Evolutionary conservation across 768 basidiomycete species (phyloP).

Genomic region (Boletus huronensis): DNA sequence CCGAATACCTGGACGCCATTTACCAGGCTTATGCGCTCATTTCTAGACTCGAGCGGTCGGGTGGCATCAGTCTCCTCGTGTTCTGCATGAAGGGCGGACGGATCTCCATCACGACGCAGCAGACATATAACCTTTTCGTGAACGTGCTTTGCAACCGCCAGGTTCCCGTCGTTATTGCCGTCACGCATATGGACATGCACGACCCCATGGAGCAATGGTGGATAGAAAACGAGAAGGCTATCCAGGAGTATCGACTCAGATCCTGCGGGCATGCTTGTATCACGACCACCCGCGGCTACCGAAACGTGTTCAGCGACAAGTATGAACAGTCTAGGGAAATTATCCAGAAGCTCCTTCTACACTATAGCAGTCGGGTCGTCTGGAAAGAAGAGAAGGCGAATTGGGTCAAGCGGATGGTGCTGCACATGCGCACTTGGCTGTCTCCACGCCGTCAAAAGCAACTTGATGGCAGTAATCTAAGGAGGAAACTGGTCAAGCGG

Average conservation of each 20-base stretch:
- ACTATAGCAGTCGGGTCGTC: conserved; percentile 8
- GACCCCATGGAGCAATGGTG: conserved; percentile 40
- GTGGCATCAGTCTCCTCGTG: conserved; percentile 28
- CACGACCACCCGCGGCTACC: conserved; percentile 32
- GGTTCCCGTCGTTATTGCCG: conserved; percentile 32
- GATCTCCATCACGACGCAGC: conserved; percentile 22
- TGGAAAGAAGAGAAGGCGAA: conserved; percentile 27
- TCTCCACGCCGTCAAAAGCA: conserved; percentile 12
- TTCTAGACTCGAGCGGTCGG: conserved; percentile 23
- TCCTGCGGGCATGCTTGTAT: conserved; percentile 40
- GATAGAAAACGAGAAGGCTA: conserved; percentile 32
- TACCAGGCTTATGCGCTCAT: conserved; percentile 34
- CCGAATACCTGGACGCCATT: conserved; percentile 27
- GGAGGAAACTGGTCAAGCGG: conserved; percentile 20
- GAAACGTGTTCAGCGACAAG: conserved; percentile 23
- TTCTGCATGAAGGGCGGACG: conserved; percentile 31
- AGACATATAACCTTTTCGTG: conserved; percentile 34
- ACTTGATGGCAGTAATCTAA: conserved; percentile 12
- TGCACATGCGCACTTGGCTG: conserved; percentile 27
- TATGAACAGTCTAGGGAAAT: conserved; percentile 32
- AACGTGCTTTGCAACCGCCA: conserved; percentile 37
- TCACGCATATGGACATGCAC: conserved; percentile 35
- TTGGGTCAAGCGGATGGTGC: conserved; percentile 24
- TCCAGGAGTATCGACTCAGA: conserved; percentile 32
- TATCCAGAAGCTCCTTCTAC: conserved; percentile 20